A percentile compares a stretch with the other conserved stretches of the same genome.
Evolutionary conservation across 495 filamentous ascomycete genomes (phyloP).

Genomic region (Penicillium malachiteum): DNA sequence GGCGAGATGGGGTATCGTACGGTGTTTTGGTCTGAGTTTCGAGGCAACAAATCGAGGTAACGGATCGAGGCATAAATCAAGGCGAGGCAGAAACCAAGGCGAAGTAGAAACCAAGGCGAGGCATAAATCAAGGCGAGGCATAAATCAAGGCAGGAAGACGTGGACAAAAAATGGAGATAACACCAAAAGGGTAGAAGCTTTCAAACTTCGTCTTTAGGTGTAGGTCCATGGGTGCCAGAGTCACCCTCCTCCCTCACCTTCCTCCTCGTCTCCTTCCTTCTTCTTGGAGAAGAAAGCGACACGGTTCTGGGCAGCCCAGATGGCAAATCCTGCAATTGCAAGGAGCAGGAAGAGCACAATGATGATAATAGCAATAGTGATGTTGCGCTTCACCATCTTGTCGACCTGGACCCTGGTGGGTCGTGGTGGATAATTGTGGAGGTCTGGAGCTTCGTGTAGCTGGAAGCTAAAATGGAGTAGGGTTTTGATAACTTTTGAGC

Average conservation of each 20-base stretch:
- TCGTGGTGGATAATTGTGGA: not conserved
- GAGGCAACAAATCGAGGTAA: no score
- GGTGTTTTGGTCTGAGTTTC: not conserved
- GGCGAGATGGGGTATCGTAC: slow-evolving; percentile 9
- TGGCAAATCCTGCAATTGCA: slow-evolving; percentile 65
- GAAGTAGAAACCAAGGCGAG: no score
- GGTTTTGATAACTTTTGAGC: no score
- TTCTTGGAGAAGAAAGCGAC: slow-evolving; percentile 39
- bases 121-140: not conserved
- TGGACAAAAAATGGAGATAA: no score
- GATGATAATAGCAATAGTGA: slow-evolving; percentile 79
- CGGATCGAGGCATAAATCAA: not conserved
- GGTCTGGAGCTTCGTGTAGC: no score
- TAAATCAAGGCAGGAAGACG: no score
- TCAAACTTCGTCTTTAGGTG: no score
- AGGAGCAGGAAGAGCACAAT: slow-evolving; percentile 75
- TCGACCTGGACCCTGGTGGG: not conserved
- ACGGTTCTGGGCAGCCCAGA: slow-evolving; percentile 56
- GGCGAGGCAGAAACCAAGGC: not conserved
- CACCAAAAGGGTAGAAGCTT: no score
- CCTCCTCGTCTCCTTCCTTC: slow-evolving; percentile 43
- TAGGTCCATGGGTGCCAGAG: not conserved
- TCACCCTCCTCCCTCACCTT: slow-evolving; percentile 30
- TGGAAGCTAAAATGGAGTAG: no score
- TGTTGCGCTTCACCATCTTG: slow-evolving; percentile 55